Conservation (phyloP, 176 grass and related monocot genomes). For the Triticum urartu region DNA sequence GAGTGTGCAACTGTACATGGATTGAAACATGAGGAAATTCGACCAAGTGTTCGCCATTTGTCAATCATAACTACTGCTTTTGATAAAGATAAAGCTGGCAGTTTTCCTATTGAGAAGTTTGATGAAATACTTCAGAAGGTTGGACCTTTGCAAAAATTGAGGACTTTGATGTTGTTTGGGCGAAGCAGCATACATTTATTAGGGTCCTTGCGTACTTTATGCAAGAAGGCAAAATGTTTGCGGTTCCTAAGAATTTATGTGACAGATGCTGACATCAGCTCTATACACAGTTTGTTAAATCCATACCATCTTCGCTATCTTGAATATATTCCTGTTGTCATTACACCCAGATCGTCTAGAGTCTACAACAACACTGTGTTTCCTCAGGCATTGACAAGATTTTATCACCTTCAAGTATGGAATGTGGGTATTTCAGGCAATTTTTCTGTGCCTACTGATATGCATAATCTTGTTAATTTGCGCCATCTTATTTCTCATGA, state of each 20-base stretch:
- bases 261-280: no score
- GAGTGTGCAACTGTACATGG: conserved; percentile 25
- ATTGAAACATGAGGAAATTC: neutral
- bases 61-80: conserved; percentile 19
- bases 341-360: neutral
- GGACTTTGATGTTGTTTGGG: no score
- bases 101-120: no score
- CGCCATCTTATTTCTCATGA: conserved; percentile 35
- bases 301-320: conserved; percentile 19
- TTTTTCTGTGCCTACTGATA: neutral
- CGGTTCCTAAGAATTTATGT: no score
- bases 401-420: conserved; percentile 45
- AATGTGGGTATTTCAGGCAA: neutral
- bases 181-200: no score
- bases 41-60: neutral
- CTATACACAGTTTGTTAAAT: neutral
- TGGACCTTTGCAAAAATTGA: no score
- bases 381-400: neutral
- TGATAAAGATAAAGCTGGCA: neutral
- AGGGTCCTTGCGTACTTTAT: no score
- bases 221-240: no score
- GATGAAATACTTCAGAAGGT: no score
- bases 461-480: conserved; percentile 44
- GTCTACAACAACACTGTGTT: neutral
- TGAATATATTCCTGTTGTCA: no score